Percentiles rank a stretch among this genome's conserved stretches.
phyloP scores from a whole-genome alignment of 2,329 filamentous ascomycete genomes.

The Clathrospora elynae region DNA sequence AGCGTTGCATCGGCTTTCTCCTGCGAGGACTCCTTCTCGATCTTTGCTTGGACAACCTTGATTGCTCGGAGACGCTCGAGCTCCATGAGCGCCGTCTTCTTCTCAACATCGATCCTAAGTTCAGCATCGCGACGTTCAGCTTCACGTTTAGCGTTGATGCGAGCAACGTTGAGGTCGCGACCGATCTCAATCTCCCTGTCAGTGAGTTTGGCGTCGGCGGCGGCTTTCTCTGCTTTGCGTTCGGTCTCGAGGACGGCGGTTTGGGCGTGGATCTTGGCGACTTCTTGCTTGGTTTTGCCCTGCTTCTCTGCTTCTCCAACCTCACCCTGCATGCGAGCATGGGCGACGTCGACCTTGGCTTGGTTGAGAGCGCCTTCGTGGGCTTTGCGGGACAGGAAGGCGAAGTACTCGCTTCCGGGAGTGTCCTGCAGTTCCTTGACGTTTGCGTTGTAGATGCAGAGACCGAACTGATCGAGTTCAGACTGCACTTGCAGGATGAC shows the following conservation, averaged over 20 bases:
- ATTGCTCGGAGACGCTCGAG: constrained; percentile 77
- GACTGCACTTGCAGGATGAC: constrained; percentile 69
- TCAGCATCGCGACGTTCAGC: constrained; percentile 80
- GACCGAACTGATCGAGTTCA: constrained; percentile 79
- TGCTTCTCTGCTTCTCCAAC: constrained; percentile 78
- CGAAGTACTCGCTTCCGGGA: constrained; percentile 80
- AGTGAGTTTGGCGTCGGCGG: constrained; percentile 75
- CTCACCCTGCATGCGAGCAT: constrained; percentile 67
- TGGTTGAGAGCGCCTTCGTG: constrained; percentile 86
- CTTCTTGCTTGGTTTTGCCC: constrained; percentile 81
- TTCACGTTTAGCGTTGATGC: constrained; percentile 72
- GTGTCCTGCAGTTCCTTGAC: constrained; percentile 88
- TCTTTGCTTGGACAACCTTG: constrained; percentile 78
- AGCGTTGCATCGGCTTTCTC: constrained; percentile 66
- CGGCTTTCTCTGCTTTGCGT: constrained; percentile 78
- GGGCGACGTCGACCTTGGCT: constrained; percentile 66
- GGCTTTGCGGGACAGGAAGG: constrained; percentile 78
- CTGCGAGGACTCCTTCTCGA: constrained; percentile 69
- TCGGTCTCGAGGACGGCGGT: constrained; percentile 85
- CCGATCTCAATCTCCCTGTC: constrained; percentile 74
- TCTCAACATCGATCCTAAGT: constrained; percentile 76
- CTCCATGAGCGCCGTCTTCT: constrained; percentile 78
- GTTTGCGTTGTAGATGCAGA: constrained; percentile 70
- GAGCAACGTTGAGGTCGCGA: constrained; percentile 74
- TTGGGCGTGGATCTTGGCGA: constrained; percentile 85